These are phyloP conservation scores for Seiridium unicorne DNA, from an alignment of 2,329 filamentous ascomycete species.

Conservation along the genomic window DNA sequence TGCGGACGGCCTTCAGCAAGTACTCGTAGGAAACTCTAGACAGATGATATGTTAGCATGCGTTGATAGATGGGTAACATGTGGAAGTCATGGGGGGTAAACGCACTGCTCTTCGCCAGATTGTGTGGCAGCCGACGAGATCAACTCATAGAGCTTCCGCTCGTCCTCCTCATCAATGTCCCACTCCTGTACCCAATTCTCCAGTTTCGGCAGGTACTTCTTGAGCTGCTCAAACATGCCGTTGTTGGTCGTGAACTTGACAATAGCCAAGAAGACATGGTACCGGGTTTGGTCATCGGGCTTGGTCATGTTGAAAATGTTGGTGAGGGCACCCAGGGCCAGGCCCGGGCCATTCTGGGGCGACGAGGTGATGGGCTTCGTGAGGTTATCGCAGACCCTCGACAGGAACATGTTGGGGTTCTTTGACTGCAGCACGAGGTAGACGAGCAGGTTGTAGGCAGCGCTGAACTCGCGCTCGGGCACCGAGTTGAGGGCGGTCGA, in stretches of 20 bases:
- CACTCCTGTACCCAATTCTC: conserved; percentile 80
- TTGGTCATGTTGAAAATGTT: conserved; percentile 95
- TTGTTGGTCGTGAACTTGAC: conserved; percentile 76
- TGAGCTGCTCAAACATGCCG: conserved; percentile 78
- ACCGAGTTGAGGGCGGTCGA: conserved; percentile 76
- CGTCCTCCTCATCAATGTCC: conserved; percentile 78
- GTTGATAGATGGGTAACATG: no score
- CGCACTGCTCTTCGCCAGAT: conserved; percentile 73
- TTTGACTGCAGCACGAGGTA: conserved; percentile 87
- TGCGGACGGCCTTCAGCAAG: conserved; percentile 59
- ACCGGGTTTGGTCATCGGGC: conserved; percentile 74
- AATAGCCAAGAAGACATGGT: conserved; percentile 87
- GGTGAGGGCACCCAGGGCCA: conserved; percentile 87
- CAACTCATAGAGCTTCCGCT: conserved; percentile 80
- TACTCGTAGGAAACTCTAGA: conserved; percentile 64
- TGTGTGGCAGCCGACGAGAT: conserved; percentile 80
- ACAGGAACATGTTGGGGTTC: conserved; percentile 82
- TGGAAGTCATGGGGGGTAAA: conserved; percentile 16
- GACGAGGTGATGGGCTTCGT: conserved; percentile 83
- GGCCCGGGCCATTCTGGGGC: conserved; percentile 76
- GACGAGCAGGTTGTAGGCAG: conserved; percentile 94
- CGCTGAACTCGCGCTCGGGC: conserved; percentile 94
- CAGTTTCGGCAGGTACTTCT: conserved; percentile 79
- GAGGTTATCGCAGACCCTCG: conserved; percentile 85
- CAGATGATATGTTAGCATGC: no score